Percentiles rank a stretch among this genome's conserved stretches.
Conservation (phyloP, 768 basidiomycete genomes). For the Holtermanniella nyarrowii region DNA sequence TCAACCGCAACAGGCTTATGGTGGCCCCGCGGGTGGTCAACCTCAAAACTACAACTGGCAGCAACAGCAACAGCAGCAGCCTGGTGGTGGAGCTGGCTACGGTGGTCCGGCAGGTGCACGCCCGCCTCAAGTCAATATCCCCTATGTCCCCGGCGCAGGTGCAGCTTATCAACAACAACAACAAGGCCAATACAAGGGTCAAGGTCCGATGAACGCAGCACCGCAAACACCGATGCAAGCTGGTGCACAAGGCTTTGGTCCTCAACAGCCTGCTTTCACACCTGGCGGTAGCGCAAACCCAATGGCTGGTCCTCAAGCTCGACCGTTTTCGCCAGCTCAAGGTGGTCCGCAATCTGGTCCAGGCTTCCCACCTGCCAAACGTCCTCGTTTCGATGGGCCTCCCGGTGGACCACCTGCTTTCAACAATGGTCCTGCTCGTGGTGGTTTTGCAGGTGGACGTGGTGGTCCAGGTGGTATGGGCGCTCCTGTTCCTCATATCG, state of each 20-base stretch:
- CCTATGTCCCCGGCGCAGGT: neutral
- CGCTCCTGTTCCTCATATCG: constrained; percentile 44
- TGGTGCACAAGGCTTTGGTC: constrained; percentile 45
- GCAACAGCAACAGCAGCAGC: constrained; percentile 13
- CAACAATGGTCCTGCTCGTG: constrained; percentile 23
- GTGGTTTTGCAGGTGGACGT: constrained; percentile 45
- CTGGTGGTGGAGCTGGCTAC: constrained; percentile 1
- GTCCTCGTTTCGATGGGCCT: constrained; percentile 80
- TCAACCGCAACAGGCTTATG: constrained; percentile 10
- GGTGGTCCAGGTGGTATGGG: constrained; percentile 44
- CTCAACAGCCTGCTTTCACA: constrained; percentile 34
- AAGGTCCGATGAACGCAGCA: too few relatives aligned
- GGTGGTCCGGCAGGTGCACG: constrained; percentile 16
- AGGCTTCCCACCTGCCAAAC: constrained; percentile 68
- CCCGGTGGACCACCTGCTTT: constrained; percentile 27
- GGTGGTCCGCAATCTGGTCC: constrained; percentile 44
- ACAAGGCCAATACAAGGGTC: constrained; percentile 1
- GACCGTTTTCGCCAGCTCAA: constrained; percentile 60
- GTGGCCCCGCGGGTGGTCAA: constrained; percentile 8
- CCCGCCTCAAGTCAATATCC: neutral
- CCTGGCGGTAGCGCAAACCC: constrained; percentile 45
- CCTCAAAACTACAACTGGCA: constrained; percentile 5
- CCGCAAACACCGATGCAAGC: neutral
- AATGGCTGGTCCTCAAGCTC: constrained; percentile 41
- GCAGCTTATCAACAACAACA: constrained; percentile 1